A percentile compares a stretch with the other conserved stretches of the same genome.
Evolutionary conservation across 768 basidiomycete species (phyloP).

Genomic region (Kwoniella mangroviensis): DNA sequence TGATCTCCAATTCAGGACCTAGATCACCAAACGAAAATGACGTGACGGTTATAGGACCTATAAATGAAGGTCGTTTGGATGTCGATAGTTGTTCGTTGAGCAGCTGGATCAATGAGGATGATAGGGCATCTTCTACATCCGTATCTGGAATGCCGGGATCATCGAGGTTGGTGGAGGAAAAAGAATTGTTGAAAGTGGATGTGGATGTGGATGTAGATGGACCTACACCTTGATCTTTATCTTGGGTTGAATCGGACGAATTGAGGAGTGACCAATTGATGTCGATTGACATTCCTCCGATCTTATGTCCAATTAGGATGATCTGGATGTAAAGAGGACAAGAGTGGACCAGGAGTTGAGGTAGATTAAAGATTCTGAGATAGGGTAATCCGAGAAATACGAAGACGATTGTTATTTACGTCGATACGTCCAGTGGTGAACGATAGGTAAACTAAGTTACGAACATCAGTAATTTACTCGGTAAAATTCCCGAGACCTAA

Average conservation of each 20-base stretch:
- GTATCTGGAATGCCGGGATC: conserved; percentile 62
- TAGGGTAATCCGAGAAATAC: no score
- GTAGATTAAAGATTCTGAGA: no score
- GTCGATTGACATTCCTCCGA: conserved; percentile 80
- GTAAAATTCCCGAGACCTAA: no score
- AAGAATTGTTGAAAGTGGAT: neutral
- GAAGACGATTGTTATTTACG: no score
- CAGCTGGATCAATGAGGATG: conserved; percentile 67
- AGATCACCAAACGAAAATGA: conserved; percentile 84
- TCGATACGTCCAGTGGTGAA: no score
- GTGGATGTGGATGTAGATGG: neutral
- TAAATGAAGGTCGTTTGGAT: conserved; percentile 83
- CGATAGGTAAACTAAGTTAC: no score
- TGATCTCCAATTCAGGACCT: conserved; percentile 82
- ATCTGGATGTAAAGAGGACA: neutral
- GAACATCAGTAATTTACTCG: no score
- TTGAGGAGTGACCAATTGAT: conserved; percentile 89
- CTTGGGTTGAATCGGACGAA: conserved; percentile 38
- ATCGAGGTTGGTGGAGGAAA: conserved; percentile 66
- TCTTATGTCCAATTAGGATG: neutral
- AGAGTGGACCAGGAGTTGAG: no score
- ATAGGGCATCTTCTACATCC: conserved; percentile 58
- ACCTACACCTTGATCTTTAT: neutral
- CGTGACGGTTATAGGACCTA: conserved; percentile 86
- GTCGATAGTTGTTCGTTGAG: conserved; percentile 78